Evolutionary conservation across 495 filamentous ascomycete genomes (phyloP).

Genomic region (Recurvomyces mirabilis): DNA sequence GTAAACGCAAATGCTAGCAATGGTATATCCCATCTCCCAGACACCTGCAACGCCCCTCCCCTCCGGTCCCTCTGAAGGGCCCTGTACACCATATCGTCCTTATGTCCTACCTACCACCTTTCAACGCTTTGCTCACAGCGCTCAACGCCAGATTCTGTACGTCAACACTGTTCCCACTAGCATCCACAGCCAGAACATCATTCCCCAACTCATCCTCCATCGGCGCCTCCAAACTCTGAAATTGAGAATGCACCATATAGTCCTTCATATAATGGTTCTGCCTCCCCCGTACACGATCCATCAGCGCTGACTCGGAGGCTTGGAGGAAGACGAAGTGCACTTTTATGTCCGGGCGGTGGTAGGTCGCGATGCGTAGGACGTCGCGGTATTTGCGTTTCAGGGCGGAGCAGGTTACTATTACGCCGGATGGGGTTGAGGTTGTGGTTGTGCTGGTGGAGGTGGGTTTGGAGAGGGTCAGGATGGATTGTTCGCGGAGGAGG

Average conservation of each 20-base stretch:
- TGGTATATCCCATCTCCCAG: slow-evolving; percentile 2
- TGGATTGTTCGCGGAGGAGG: slow-evolving; percentile 68
- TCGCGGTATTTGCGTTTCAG: slow-evolving; percentile 97
- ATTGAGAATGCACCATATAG: slow-evolving; percentile 91
- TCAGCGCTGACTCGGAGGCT: slow-evolving; percentile 59
- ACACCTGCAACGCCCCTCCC: background rate
- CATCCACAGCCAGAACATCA: slow-evolving; percentile 78
- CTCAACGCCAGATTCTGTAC: slow-evolving; percentile 56
- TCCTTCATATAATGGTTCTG: slow-evolving; percentile 94
- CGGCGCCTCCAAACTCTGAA: slow-evolving; percentile 74
- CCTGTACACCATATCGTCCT: background rate
- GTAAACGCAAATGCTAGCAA: background rate
- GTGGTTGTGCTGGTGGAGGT: slow-evolving; percentile 33
- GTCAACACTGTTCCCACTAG: slow-evolving; percentile 49
- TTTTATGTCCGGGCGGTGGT: slow-evolving; percentile 60
- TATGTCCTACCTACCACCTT: background rate
- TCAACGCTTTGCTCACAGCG: slow-evolving; percentile 15
- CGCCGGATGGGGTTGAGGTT: slow-evolving; percentile 50
- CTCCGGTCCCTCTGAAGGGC: background rate
- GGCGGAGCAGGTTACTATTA: slow-evolving; percentile 91
- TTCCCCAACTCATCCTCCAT: slow-evolving; percentile 49
- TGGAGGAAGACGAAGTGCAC: slow-evolving; percentile 92
- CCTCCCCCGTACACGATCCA: slow-evolving; percentile 60
- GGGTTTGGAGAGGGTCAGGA: slow-evolving; percentile 56
- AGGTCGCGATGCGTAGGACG: slow-evolving; percentile 81